Evolutionary conservation across 148 eudicot genomes (phyloP).

Genomic region (Rhododendron ovatum): DNA sequence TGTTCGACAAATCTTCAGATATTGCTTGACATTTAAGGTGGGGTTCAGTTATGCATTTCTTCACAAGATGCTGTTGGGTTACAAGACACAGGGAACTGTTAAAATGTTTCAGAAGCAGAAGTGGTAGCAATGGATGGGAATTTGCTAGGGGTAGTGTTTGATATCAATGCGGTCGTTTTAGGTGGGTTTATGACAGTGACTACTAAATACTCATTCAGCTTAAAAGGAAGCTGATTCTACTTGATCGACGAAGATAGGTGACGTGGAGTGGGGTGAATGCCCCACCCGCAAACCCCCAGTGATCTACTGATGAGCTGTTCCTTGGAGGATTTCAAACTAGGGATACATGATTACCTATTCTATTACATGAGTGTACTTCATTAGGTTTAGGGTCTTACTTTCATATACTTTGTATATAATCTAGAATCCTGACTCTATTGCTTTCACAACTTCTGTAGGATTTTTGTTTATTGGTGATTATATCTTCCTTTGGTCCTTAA

Average conservation of each 20-base stretch:
- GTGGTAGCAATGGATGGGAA: constrained; percentile 7
- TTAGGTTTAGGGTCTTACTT: constrained; percentile 20
- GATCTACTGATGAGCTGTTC: neutral
- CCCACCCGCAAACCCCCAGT: neutral
- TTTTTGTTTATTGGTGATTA: constrained; percentile 1
- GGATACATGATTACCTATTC: constrained; percentile 10
- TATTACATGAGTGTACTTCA: constrained; percentile 17
- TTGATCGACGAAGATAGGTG: constrained; percentile 17
- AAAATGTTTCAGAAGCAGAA: constrained; percentile 16
- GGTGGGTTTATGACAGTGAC: constrained; percentile 21
- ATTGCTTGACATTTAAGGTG: neutral
- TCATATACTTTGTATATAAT: constrained; percentile 36
- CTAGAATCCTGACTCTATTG: constrained; percentile 37
- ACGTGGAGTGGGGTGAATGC: neutral
- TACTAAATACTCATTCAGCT: constrained; percentile 12
- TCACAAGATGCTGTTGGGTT: constrained; percentile 16
- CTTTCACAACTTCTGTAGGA: constrained; percentile 14
- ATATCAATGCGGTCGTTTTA: constrained; percentile 3
- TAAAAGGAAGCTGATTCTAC: constrained; percentile 18
- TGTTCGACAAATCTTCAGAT: constrained; percentile 19
- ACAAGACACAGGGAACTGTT: constrained; percentile 18
- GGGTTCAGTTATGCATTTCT: neutral
- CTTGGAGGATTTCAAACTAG: neutral
- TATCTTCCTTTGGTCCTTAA: constrained; percentile 7
- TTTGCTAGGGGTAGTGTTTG: constrained; percentile 1